Evolutionary conservation across 78 protist species (phyloP).

Genomic region (Speleostelium caveatum): DNA sequence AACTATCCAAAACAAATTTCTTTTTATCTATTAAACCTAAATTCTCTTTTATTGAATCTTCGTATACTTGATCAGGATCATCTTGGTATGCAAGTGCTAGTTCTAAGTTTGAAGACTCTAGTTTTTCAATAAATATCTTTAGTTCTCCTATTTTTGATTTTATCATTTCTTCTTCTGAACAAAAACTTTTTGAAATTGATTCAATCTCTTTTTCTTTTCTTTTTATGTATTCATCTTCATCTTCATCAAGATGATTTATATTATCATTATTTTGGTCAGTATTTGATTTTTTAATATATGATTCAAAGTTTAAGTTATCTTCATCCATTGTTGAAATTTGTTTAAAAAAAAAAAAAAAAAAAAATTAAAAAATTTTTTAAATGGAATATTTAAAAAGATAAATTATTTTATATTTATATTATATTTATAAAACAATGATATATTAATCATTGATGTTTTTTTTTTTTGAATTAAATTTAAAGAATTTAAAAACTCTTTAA

Average conservation of each 20-base stretch:
- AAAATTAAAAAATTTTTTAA: too few species aligned
- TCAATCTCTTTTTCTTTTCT: conserved; percentile 17
- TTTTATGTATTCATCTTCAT: conserved; percentile 42
- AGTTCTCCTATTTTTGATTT: conserved; percentile 22
- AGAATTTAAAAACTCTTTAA: too few species aligned
- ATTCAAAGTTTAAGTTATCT: too few species aligned
- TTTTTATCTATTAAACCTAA: conserved; percentile 26
- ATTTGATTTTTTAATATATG: too few species aligned
- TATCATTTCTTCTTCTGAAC: conserved; percentile 54
- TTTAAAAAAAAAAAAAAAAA: too few species aligned
- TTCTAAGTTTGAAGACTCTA: conserved; percentile 61
- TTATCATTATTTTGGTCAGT: too few species aligned
- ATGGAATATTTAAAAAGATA: too few species aligned
- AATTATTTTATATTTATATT: too few species aligned
- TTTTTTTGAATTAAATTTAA: too few species aligned
- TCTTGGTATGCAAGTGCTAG: conserved; percentile 36
- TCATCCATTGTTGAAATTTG: too few species aligned
- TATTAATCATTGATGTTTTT: too few species aligned
- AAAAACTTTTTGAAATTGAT: conserved; percentile 11
- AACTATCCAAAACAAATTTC: background rate
- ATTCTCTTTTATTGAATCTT: conserved; percentile 45
- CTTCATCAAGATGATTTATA: background rate
- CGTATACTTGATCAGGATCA: conserved; percentile 49
- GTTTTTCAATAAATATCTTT: conserved; percentile 7
- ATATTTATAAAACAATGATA: too few species aligned